phyloP scores from a whole-genome alignment of 257 asterid genomes.

The Cruciata laevipes region DNA sequence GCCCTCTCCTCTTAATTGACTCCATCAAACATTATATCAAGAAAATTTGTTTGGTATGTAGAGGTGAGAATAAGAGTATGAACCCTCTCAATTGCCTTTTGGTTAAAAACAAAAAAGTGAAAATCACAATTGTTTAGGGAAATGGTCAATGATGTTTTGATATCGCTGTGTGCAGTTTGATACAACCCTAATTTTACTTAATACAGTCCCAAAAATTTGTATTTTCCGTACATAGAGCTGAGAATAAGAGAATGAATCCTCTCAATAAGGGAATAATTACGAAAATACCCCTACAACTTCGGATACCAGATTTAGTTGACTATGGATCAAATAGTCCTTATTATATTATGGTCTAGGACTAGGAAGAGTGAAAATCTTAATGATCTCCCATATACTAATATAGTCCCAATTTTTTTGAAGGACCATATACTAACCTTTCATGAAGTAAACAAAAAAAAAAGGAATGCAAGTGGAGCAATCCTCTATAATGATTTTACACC shows the following conservation, averaged over 20 bases:
- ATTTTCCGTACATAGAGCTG: too few relatives aligned
- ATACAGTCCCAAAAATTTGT: not conserved
- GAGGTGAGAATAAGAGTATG: not conserved
- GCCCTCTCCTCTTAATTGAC: slow-evolving; percentile 9
- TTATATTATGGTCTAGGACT: too few relatives aligned
- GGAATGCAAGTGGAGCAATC: not conserved
- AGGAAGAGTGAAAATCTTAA: too few relatives aligned
- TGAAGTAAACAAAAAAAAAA: too few relatives aligned
- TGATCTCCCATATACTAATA: too few relatives aligned
- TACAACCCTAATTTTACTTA: not conserved
- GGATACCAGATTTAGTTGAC: too few relatives aligned
- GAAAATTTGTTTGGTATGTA: not conserved
- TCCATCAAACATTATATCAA: slow-evolving; percentile 5
- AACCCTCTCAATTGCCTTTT: not conserved
- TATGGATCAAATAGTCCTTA: too few relatives aligned
- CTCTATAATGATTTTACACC: not conserved
- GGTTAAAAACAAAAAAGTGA: not conserved
- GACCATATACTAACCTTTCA: too few relatives aligned
- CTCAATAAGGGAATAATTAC: too few relatives aligned
- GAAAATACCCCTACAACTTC: too few relatives aligned
- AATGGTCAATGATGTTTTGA: too few relatives aligned
- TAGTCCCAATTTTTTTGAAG: not conserved
- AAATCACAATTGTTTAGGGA: not conserved
- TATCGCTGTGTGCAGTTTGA: not conserved
- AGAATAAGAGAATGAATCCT: too few relatives aligned